Evolutionary conservation across 2,329 filamentous ascomycete genomes (phyloP).

Genomic region (Xylaria sp.): DNA sequence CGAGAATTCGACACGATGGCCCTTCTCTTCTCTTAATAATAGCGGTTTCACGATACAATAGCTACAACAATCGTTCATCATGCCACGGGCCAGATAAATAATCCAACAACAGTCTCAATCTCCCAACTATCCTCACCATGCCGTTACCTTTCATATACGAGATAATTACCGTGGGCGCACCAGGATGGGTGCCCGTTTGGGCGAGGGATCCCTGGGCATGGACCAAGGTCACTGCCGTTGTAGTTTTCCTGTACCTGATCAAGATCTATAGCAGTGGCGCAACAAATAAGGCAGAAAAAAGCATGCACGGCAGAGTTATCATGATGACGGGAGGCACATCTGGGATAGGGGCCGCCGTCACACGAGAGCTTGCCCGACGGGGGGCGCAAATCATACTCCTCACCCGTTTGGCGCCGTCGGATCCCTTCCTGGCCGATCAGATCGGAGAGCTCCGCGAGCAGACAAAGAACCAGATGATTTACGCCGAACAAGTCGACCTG

Average conservation of each 20-base stretch:
- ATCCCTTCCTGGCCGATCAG: conserved; percentile 91
- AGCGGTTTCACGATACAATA: background rate
- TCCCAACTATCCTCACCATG: conserved; percentile 20
- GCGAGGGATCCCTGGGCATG: conserved; percentile 54
- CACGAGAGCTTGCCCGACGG: conserved; percentile 76
- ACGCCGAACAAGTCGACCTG: conserved; percentile 94
- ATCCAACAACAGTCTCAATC: background rate
- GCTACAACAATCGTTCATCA: conserved; percentile 6
- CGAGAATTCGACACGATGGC: background rate
- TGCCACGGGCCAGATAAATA: conserved; percentile 2
- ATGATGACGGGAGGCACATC: conserved; percentile 96
- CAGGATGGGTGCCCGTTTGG: conserved; percentile 58
- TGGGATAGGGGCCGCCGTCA: conserved; percentile 84
- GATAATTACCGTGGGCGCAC: conserved; percentile 59
- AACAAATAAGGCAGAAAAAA: conserved; percentile 76
- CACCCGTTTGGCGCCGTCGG: conserved; percentile 80
- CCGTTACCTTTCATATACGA: conserved; percentile 60
- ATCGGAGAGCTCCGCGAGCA: conserved; percentile 84
- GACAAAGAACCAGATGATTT: conserved; percentile 87
- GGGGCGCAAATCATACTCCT: conserved; percentile 93
- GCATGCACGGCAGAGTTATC: conserved; percentile 93
- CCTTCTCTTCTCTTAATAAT: conserved; percentile 5
- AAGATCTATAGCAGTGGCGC: conserved; percentile 85
- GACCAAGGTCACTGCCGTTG: conserved; percentile 51
- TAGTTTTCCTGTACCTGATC: conserved; percentile 55